Evolutionary conservation across 441 rosid species (phyloP).

Genomic region (Euphorbia schlechtendalii): DNA sequence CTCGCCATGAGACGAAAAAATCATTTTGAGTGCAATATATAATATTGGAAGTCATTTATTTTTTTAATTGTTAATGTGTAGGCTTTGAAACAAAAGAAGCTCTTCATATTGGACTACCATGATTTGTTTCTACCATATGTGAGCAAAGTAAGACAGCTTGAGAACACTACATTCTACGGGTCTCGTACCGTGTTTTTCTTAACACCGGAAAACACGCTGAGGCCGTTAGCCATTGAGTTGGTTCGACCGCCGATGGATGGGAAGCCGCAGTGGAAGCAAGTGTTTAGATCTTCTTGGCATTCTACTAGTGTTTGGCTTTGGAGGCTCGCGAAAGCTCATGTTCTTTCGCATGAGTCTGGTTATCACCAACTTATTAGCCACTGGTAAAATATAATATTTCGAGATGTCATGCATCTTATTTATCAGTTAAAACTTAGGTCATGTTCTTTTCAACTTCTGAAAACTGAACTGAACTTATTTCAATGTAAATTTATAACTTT

Average conservation of each 20-base stretch:
- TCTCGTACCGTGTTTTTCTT: conserved; percentile 61
- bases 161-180: conserved; percentile 52
- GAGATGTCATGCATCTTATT: neutral
- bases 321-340: conserved; percentile 69
- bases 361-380: conserved; percentile 74
- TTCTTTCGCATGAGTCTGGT: conserved; percentile 58
- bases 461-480: too few species aligned
- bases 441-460: too few species aligned
- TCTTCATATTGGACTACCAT: conserved; percentile 72
- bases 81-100: conserved; percentile 58
- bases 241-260: conserved; percentile 51
- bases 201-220: conserved; percentile 43
- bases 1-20: too few species aligned
- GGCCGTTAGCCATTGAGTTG: conserved; percentile 65
- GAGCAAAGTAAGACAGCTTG: conserved; percentile 44
- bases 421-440: neutral
- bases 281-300: conserved; percentile 33
- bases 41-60: too few species aligned
- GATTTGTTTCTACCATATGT: conserved; percentile 62
- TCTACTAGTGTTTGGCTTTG: conserved; percentile 62
- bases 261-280: conserved; percentile 60
- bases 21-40: too few species aligned
- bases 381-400: conserved; percentile 29
- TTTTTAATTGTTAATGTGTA: conserved; percentile 6
- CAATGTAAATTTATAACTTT: too few species aligned